Evolutionary conservation across 129 eudicot species (phyloP), one percentile per base, ranked within the genome.

Genomic region (Pulicaria dysenterica): DNA sequence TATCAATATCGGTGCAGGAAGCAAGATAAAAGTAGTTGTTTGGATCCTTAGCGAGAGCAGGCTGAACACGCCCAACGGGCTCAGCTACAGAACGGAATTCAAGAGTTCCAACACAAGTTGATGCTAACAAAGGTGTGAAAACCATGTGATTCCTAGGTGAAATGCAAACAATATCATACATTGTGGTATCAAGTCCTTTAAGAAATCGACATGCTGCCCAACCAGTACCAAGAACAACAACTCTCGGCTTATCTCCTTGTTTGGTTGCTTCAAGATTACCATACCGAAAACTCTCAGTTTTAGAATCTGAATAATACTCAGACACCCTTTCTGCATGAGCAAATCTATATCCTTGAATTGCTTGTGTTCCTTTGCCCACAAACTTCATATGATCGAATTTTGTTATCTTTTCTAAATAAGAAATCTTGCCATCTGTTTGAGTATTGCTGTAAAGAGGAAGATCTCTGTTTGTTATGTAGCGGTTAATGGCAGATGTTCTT

Each of bases 131-230:
- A 72, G 98, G 96, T 47, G 98, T 93, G 76, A 93, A 93, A 39
- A 93, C 98, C 98, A 93, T 93, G 68, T 93, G 98, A 76, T 93
- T 93, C 76, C 98, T 85, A 1, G 98, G 98, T 45, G 98, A 87
- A 69, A 93, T 84, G 71, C 96, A 93, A 60, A 93, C 98, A 76
- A 90, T 77, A 56, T 93, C 95, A 41, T 90, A 93, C 31, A 82
- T 47, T 63, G 67, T 80, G 6, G 96, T 90, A 73, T 93, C 91
- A 36, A 93, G 49, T 51, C 96, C 98, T 77, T 93, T 93, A 34
- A 93, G 92, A 75, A 93, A 90, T 75, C 98, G 81, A 44, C 98
- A 89, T 12, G 95, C 96, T 6, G 91, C 98, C 96, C 96, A 93
- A 41, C 98, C 98, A 70, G 91, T 82, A 8, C 98, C 98, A 70